These are phyloP conservation scores for Fraxinus excelsior DNA, from an alignment of 257 asterid genomes.

Conservation along the genomic window DNA sequence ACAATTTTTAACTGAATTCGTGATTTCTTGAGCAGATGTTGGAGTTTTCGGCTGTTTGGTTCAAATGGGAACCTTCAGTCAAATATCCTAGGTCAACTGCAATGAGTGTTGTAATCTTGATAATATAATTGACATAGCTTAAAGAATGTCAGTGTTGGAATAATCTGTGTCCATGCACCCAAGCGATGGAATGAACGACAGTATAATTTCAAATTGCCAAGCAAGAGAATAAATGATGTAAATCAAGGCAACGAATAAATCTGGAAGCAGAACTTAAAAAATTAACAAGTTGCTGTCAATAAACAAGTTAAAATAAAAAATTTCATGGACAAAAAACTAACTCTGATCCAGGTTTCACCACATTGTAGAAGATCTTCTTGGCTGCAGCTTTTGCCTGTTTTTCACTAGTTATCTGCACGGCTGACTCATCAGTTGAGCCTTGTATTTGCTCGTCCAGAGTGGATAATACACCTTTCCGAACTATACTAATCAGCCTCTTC, in stretches of 20 bases:
- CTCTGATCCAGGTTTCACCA: slow-evolving; percentile 72
- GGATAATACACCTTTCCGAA: slow-evolving; percentile 64
- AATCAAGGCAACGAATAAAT: neutral
- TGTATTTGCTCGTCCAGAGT: slow-evolving; percentile 73
- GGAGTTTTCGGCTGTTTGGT: neutral
- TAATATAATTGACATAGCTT: neutral
- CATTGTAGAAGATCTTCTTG: slow-evolving; percentile 76
- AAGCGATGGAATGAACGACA: neutral
- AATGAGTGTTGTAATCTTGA: no score
- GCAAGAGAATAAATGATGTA: neutral
- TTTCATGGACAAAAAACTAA: slow-evolving; percentile 19
- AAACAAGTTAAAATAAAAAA: slow-evolving; percentile 1
- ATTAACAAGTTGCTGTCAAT: neutral
- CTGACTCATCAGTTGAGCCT: slow-evolving; percentile 54
- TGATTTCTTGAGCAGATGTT: neutral
- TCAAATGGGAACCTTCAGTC: neutral
- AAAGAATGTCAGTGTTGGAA: neutral
- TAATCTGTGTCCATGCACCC: neutral
- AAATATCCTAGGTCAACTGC: no score
- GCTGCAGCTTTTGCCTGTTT: slow-evolving; percentile 81
- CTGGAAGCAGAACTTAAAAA: neutral
- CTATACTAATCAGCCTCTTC: slow-evolving; percentile 80
- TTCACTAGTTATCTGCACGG: slow-evolving; percentile 68
- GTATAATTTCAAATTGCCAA: neutral
- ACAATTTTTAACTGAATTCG: neutral